Evolutionary conservation across 2,329 filamentous ascomycete species (phyloP).

Genomic region (Fusarium tuaranense): DNA sequence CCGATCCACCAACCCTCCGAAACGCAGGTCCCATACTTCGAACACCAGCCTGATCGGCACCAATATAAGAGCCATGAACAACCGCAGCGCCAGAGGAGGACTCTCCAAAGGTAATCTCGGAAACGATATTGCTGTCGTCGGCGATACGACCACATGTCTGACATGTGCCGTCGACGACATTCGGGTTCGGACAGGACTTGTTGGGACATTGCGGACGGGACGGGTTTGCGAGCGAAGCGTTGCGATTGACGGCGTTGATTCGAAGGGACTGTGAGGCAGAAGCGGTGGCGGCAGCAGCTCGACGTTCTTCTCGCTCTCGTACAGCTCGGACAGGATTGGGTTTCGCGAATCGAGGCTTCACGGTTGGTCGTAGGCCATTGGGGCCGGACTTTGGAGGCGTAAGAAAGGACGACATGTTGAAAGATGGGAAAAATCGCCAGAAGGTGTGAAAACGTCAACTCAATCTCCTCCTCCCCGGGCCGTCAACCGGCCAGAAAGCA

Average conservation of each 20-base stretch:
- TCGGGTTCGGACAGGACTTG: slow-evolving; percentile 69
- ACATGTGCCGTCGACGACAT: slow-evolving; percentile 77
- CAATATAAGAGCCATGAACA: slow-evolving; percentile 90
- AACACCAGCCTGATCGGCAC: slow-evolving; percentile 85
- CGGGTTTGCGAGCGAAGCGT: slow-evolving; percentile 48
- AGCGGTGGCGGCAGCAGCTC: slow-evolving; percentile 48
- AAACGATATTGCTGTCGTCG: slow-evolving; percentile 88
- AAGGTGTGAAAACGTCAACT: not conserved
- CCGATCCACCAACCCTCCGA: slow-evolving; percentile 67
- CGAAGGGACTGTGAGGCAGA: slow-evolving; percentile 44
- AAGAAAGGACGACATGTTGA: slow-evolving; percentile 61
- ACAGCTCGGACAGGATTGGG: slow-evolving; percentile 64
- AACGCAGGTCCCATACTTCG: slow-evolving; percentile 74
- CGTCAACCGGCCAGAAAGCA: slow-evolving; percentile 23
- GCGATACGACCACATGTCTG: slow-evolving; percentile 86
- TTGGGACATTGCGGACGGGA: slow-evolving; percentile 66
- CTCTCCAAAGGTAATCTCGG: slow-evolving; percentile 93
- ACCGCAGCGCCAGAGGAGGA: slow-evolving; percentile 85
- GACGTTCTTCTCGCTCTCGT: slow-evolving; percentile 63
- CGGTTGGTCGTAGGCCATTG: slow-evolving; percentile 39
- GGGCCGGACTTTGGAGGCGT: slow-evolving; percentile 54
- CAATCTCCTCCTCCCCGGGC: slow-evolving; percentile 20
- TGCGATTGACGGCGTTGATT: slow-evolving; percentile 47
- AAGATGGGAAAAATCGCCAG: not conserved
- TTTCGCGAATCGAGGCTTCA: slow-evolving; percentile 56